A percentile compares a stretch with the other conserved stretches of the same genome.
phyloP scores from a whole-genome alignment of 2,329 filamentous ascomycete genomes.

The Epichloe gansuensis region DNA sequence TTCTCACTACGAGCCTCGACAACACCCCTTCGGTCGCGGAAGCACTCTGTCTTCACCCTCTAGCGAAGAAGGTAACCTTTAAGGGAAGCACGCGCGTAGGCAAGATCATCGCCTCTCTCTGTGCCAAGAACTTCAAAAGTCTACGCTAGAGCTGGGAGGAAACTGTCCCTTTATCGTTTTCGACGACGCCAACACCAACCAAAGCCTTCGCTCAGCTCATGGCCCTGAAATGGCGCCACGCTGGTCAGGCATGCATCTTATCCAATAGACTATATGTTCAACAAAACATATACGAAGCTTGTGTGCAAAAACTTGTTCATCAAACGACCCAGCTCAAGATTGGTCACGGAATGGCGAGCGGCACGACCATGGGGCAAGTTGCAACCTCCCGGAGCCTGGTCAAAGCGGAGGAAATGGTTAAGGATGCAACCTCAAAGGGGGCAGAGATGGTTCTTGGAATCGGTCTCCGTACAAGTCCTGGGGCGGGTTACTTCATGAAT shows the following conservation, averaged over 20 bases:
- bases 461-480: conserved; percentile 26
- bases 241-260: conserved; percentile 61
- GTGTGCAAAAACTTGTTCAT: conserved; percentile 41
- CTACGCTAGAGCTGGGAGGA: conserved; percentile 57
- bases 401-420: conserved; percentile 35
- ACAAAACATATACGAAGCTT: conserved; percentile 46
- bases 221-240: conserved; percentile 56
- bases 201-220: conserved; percentile 51
- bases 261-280: conserved; percentile 51
- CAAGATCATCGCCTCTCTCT: conserved; percentile 47
- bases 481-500: conserved; percentile 52
- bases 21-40: conserved; percentile 34
- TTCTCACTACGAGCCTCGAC: conserved; percentile 31
- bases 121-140: conserved; percentile 54
- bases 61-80: conserved; percentile 57
- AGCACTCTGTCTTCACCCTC: conserved; percentile 31
- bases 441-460: conserved; percentile 45
- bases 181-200: conserved; percentile 56
- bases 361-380: conserved; percentile 23
- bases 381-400: conserved; percentile 21
- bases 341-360: conserved; percentile 43
- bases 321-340: conserved; percentile 42
- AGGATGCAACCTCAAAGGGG: conserved; percentile 49
- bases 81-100: conserved; percentile 63
- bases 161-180: conserved; percentile 57